phyloP scores from a whole-genome alignment of 2,329 filamentous ascomycete genomes.

The Penicillium sp. region DNA sequence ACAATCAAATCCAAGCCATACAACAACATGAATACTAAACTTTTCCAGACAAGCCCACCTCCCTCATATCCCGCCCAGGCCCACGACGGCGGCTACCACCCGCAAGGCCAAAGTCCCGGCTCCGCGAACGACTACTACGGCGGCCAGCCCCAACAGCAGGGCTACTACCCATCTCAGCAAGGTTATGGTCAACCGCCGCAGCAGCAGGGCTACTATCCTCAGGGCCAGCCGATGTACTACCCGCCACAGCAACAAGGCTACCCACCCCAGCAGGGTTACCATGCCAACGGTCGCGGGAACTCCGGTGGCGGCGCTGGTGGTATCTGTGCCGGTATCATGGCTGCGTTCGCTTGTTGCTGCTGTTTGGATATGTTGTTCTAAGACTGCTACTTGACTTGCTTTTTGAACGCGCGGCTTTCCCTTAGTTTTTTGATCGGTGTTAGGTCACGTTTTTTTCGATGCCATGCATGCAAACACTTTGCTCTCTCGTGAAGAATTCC shows the following conservation, averaged over 20 bases:
- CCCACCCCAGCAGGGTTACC: constrained; percentile 41
- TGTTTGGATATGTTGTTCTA: constrained; percentile 51
- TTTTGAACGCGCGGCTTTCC: background rate
- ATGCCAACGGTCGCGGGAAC: constrained; percentile 33
- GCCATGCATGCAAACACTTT: background rate
- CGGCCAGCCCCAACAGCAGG: constrained; percentile 28
- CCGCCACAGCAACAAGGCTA: constrained; percentile 39
- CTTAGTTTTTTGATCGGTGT: background rate
- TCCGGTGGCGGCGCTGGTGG: constrained; percentile 35
- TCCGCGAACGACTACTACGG: constrained; percentile 37
- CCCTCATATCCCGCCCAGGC: constrained; percentile 39
- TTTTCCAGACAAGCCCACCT: constrained; percentile 33
- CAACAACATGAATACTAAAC: background rate
- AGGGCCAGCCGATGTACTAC: constrained; percentile 27
- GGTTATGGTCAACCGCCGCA: constrained; percentile 27
- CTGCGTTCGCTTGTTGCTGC: constrained; percentile 51
- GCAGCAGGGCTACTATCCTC: constrained; percentile 28
- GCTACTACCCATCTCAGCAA: constrained; percentile 22
- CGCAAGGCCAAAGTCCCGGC: constrained; percentile 20
- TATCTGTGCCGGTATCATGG: constrained; percentile 49
- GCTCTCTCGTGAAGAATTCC: background rate
- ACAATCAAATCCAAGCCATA: background rate
- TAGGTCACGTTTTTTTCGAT: background rate
- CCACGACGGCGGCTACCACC: constrained; percentile 35
- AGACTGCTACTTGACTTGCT: background rate